Percentiles rank a stretch among this genome's conserved stretches.
phyloP scores from a whole-genome alignment of 2,329 filamentous ascomycete genomes.

The Nemania bipapillata region DNA sequence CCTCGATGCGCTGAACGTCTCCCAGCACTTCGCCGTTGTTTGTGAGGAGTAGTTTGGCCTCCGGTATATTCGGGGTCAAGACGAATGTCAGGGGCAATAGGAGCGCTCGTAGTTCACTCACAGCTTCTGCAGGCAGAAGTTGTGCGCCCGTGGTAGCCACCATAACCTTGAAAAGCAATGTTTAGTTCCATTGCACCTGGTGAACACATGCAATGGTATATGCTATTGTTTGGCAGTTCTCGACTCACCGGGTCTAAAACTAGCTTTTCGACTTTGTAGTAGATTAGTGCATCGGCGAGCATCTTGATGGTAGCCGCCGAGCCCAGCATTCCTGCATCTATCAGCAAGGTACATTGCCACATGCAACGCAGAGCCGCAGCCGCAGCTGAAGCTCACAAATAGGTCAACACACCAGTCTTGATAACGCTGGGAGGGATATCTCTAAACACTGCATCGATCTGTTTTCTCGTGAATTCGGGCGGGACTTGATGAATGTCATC shows the following conservation, averaged over 20 bases:
- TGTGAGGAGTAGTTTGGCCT: constrained; percentile 35
- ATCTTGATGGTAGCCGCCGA: constrained; percentile 75
- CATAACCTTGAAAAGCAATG: constrained; percentile 75
- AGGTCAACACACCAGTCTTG: constrained; percentile 77
- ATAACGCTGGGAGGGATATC: constrained; percentile 91
- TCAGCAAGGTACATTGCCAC: background rate
- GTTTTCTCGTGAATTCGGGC: constrained; percentile 79
- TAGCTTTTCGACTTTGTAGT: constrained; percentile 66
- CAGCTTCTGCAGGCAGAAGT: constrained; percentile 73
- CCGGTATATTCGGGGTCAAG: constrained; percentile 40
- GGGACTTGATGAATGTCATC: constrained; percentile 83
- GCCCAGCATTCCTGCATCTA: constrained; percentile 78
- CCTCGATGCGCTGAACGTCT: constrained; percentile 66
- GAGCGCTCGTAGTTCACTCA: constrained; percentile 66
- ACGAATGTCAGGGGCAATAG: constrained; percentile 72
- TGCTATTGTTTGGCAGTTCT: background rate
- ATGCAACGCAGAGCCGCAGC: too few species aligned
- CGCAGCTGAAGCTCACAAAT: background rate
- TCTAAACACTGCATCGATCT: constrained; percentile 84
- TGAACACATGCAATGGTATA: background rate
- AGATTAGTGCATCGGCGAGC: constrained; percentile 71
- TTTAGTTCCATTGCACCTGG: background rate
- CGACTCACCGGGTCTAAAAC: constrained; percentile 78
- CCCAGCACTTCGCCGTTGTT: constrained; percentile 55
- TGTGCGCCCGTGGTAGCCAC: constrained; percentile 81